These are phyloP conservation scores for Cryphonectria carpinicola DNA, from an alignment of 2,329 filamentous ascomycete species.

Conservation along the genomic window DNA sequence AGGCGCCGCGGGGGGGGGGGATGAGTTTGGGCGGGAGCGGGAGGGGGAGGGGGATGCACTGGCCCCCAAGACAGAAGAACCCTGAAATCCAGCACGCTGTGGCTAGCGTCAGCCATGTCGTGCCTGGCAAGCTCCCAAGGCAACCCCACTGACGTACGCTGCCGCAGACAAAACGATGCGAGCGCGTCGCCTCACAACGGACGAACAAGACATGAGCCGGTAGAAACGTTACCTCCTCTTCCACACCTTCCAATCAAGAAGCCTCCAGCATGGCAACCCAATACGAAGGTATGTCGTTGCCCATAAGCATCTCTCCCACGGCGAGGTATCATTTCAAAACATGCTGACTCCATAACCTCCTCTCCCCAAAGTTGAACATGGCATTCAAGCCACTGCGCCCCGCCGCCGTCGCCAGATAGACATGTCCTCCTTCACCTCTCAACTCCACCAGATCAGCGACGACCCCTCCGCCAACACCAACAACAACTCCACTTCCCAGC, in stretches of 20 bases:
- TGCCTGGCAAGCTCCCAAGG: constrained; percentile 9
- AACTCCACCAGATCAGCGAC: constrained; percentile 54
- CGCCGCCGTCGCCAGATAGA: constrained; percentile 59
- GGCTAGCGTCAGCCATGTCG: constrained; percentile 12
- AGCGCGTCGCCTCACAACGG: not conserved
- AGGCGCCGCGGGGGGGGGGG: no score
- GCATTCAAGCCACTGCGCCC: constrained; percentile 52
- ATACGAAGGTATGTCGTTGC: constrained; percentile 53
- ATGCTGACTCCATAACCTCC: constrained; percentile 14
- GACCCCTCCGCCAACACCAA: constrained; percentile 37
- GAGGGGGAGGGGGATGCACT: no score
- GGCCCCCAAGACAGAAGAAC: not conserved
- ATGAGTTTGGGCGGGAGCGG: no score
- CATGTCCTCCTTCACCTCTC: constrained; percentile 66
- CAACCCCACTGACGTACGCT: constrained; percentile 8
- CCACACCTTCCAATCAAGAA: not conserved
- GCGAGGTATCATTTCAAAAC: not conserved
- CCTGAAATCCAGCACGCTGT: not conserved
- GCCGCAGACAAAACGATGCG: not conserved
- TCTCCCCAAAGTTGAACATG: constrained; percentile 65
- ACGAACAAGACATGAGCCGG: not conserved
- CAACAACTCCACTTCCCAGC: constrained; percentile 38
- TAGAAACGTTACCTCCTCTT: not conserved
- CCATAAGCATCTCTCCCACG: not conserved
- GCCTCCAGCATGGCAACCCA: constrained; percentile 53